phyloP scores from a whole-genome alignment of 179 eudicot species.

The Silene coronaria region DNA sequence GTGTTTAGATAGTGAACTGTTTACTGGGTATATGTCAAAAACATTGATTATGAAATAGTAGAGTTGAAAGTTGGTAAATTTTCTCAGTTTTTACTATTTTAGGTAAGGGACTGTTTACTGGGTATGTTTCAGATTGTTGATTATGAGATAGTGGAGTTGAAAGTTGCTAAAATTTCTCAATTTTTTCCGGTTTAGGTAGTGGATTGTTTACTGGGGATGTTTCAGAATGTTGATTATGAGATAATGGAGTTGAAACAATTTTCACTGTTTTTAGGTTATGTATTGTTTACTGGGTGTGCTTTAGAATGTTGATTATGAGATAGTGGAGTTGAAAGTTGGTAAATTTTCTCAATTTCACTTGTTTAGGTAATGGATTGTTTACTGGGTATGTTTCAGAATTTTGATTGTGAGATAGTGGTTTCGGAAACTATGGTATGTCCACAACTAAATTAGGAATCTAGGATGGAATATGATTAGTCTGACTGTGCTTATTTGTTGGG shows the following conservation, averaged over 20 bases:
- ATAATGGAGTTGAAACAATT: background rate
- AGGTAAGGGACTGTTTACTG: background rate
- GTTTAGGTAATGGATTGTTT: background rate
- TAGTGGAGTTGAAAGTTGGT: slow-evolving; percentile 1
- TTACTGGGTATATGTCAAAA: background rate
- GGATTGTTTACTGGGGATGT: background rate
- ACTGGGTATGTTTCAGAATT: background rate
- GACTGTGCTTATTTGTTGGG: background rate
- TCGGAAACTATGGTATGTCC: background rate
- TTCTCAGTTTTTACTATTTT: background rate
- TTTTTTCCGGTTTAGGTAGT: background rate
- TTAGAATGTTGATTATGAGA: background rate
- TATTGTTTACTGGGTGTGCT: background rate
- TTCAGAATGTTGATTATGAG: background rate
- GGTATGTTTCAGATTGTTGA: background rate
- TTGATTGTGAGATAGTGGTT: background rate
- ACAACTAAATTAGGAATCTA: background rate
- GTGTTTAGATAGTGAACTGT: slow-evolving; percentile 8
- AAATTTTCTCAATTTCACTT: background rate
- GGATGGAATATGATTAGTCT: background rate
- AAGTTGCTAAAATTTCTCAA: background rate
- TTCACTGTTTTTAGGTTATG: background rate
- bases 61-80: background rate
- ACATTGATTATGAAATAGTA: background rate
- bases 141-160: slow-evolving; percentile 6